These are phyloP conservation scores for Aphanomyces astaci DNA, from an alignment of 352 stramenopile species.

Conservation along the genomic window DNA sequence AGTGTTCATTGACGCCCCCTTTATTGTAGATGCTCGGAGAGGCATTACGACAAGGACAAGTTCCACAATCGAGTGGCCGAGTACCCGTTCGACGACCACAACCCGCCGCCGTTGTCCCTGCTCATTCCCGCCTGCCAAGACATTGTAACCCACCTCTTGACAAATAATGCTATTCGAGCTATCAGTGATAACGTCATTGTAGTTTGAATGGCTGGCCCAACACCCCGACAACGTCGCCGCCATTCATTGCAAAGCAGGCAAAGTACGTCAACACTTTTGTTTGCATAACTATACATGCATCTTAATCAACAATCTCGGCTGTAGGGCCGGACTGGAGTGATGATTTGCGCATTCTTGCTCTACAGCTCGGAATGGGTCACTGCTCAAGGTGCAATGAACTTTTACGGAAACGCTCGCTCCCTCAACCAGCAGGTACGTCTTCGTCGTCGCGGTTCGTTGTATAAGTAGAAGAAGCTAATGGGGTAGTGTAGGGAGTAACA, in stretches of 20 bases:
- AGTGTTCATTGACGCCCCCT: neutral
- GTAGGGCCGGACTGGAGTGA: conserved; percentile 82
- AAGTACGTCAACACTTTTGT: no score
- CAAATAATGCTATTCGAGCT: neutral
- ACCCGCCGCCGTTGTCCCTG: conserved; percentile 63
- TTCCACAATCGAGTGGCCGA: conserved; percentile 58
- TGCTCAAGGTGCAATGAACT: conserved; percentile 48
- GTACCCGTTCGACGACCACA: conserved; percentile 86
- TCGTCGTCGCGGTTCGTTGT: no score
- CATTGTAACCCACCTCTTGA: conserved; percentile 22
- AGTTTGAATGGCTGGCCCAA: conserved; percentile 39
- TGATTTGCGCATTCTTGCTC: conserved; percentile 75
- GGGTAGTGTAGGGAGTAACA: conserved; percentile 76
- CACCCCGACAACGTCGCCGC: conserved; percentile 71
- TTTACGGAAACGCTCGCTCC: conserved; percentile 59
- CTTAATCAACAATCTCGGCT: neutral
- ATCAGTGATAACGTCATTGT: no score
- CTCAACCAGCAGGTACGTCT: conserved; percentile 44
- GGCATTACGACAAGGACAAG: conserved; percentile 66
- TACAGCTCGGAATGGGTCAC: conserved; percentile 57
- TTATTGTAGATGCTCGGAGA: conserved; percentile 50
- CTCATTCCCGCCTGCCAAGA: conserved; percentile 63
- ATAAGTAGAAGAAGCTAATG: no score
- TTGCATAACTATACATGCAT: no score
- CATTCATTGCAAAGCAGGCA: conserved; percentile 88